Evolutionary conservation across 2,329 filamentous ascomycete species (phyloP), one percentile per base, ranked within the genome.

Genomic region (Neonectria neomacrospora): DNA sequence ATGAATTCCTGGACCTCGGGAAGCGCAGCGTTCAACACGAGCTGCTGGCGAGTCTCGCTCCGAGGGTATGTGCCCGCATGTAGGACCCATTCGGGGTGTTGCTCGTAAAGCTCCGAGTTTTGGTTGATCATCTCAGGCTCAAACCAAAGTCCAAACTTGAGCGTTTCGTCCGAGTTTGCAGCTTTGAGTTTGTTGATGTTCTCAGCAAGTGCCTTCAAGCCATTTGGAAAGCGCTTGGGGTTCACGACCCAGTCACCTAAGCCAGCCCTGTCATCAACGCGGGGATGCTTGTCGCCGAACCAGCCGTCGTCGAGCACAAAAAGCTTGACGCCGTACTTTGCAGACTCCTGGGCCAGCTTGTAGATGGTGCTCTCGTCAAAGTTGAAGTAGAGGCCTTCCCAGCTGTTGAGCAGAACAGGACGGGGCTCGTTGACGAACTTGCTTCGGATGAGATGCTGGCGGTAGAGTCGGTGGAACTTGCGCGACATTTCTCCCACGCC

Each of bases 61-160:
- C 87, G 82, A 1, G 84, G 79, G 69, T 91, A 86, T 0, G 79
- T 74, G 4, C 85, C 86, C 0, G 87, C 83, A 58, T 88, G 83
- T 55, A 91, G 70, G 3, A 81, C 86, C 88, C 88, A 91, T 58
- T 90, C 87, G 0, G 88, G 88, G 66, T 91, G 88, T 47, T 86
- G 77, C 1, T 81, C 74, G 71, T 90, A 91, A 2, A 91, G 79
- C 2, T 80, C 83, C 0, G 88, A 90, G 56, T 87, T 85, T 1
- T 85, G 84, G 60, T 87, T 89, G 53, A 90, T 84, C 89, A 91
- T 91, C 68, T 91, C 88, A 0, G 88, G 88, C 71, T 91, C 89
- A 2, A 91, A 81, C 88, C 88, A 91, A 3, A 91, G 80, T 16
- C 88, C 88, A 66, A 91, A 91, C 12, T 82, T 80, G 50, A 91